These are phyloP conservation scores for Termitomyces sp. DNA, from an alignment of 768 basidiomycete genomes.

Conservation along the genomic window DNA sequence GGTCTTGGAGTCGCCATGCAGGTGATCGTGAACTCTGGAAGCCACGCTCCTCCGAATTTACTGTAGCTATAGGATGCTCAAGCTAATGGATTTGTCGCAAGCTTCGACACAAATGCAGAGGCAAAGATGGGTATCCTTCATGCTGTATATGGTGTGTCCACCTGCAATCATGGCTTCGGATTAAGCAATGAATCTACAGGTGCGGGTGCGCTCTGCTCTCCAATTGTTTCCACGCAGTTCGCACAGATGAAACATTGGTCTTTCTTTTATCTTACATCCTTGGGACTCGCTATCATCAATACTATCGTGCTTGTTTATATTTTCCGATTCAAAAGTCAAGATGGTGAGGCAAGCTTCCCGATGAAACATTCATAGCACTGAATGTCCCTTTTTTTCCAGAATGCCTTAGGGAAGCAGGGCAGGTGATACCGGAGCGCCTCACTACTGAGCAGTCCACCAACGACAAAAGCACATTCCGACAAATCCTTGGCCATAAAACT, in stretches of 20 bases:
- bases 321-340: conserved; percentile 67
- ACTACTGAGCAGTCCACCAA: not conserved
- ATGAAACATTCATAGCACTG: not conserved
- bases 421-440: conserved; percentile 30
- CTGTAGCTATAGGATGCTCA: conserved; percentile 53
- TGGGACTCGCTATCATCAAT: conserved; percentile 61
- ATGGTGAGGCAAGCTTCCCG: conserved; percentile 39
- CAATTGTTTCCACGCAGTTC: conserved; percentile 81
- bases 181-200: conserved; percentile 31
- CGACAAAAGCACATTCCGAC: conserved; percentile 27
- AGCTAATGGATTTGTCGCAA: conserved; percentile 66
- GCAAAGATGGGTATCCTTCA: conserved; percentile 69
- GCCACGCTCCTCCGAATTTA: not conserved
- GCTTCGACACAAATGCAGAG: conserved; percentile 47
- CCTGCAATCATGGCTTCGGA: not conserved
- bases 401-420: conserved; percentile 47
- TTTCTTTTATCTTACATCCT: conserved; percentile 69
- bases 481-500: conserved; percentile 47
- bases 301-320: conserved; percentile 45
- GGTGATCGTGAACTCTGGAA: conserved; percentile 16
- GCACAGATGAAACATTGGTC: conserved; percentile 64
- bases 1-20: conserved; percentile 28
- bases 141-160: conserved; percentile 51
- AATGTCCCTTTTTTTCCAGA: conserved; percentile 28
- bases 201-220: conserved; percentile 61